Percentiles rank a stretch among this genome's conserved stretches.
These are phyloP conservation scores for Arabidopsis lyrata DNA, from an alignment of 441 rosid genomes.

Conservation along the genomic window DNA sequence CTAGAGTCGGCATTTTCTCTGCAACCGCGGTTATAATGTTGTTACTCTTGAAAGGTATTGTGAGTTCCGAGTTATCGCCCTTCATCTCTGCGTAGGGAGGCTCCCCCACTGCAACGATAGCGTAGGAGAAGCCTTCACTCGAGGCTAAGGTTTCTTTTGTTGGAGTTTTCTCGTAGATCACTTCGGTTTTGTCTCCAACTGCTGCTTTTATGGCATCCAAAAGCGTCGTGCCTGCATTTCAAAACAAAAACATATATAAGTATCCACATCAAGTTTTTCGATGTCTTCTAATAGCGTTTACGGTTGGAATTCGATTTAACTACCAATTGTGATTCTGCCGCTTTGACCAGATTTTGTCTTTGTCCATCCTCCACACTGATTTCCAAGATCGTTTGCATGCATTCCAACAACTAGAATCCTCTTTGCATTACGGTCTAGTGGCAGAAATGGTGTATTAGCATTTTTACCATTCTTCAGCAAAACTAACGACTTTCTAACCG, in stretches of 20 bases:
- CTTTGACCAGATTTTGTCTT: constrained; percentile 63
- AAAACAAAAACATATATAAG: neutral
- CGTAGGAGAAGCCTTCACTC: constrained; percentile 55
- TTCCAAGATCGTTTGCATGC: constrained; percentile 83
- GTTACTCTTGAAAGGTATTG: constrained; percentile 52
- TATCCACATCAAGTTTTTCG: neutral
- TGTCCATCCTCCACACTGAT: constrained; percentile 97
- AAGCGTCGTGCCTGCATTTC: constrained; percentile 64
- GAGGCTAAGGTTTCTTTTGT: constrained; percentile 56
- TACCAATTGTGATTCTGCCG: constrained; percentile 82
- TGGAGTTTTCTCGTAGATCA: constrained; percentile 63
- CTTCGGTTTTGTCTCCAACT: constrained; percentile 67
- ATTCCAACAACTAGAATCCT: constrained; percentile 75
- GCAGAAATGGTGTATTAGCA: constrained; percentile 59
- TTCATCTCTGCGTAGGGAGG: constrained; percentile 71
- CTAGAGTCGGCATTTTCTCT: constrained; percentile 66
- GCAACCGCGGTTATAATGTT: constrained; percentile 59
- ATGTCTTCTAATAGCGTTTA: neutral
- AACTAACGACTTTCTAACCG: constrained; percentile 86
- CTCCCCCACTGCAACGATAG: constrained; percentile 85
- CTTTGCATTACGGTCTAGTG: constrained; percentile 61
- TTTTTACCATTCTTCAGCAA: constrained; percentile 80
- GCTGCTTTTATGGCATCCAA: constrained; percentile 32
- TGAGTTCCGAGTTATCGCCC: constrained; percentile 51
- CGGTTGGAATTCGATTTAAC: constrained; percentile 20